These are phyloP conservation scores for Leccinellum luteum DNA, from an alignment of 768 basidiomycete species.

Conservation along the genomic window DNA sequence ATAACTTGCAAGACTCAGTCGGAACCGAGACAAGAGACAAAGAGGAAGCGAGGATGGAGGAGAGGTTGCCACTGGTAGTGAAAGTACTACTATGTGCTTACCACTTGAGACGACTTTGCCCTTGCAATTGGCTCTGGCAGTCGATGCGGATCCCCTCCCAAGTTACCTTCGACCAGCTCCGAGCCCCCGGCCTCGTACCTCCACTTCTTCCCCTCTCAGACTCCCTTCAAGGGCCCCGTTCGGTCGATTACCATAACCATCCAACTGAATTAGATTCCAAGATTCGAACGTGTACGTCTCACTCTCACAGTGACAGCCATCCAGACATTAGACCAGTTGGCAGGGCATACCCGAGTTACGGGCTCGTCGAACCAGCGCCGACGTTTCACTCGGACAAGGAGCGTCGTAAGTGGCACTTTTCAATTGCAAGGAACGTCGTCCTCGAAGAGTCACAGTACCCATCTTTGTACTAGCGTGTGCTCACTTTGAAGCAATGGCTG, in stretches of 20 bases:
- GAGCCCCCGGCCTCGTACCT: neutral
- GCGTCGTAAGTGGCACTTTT: neutral
- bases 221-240: neutral
- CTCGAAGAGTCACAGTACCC: neutral
- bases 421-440: neutral
- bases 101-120: neutral
- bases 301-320: neutral
- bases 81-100: neutral
- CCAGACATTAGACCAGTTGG: neutral
- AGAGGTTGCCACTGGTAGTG: too few species aligned
- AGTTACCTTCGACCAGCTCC: neutral
- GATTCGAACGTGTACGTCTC: neutral
- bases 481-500: neutral
- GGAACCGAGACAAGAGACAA: neutral
- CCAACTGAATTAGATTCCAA: neutral
- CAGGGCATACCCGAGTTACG: neutral
- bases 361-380: neutral
- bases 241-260: neutral
- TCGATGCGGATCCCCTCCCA: neutral
- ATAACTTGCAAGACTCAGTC: neutral
- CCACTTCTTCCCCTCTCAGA: neutral
- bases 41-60: too few species aligned
- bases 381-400: neutral
- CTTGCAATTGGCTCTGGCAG: neutral
- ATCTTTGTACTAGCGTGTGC: neutral